These are phyloP conservation scores for Phaeosphaeriaceae sp. DNA, from an alignment of 2,329 filamentous ascomycete species.

Conservation along the genomic window DNA sequence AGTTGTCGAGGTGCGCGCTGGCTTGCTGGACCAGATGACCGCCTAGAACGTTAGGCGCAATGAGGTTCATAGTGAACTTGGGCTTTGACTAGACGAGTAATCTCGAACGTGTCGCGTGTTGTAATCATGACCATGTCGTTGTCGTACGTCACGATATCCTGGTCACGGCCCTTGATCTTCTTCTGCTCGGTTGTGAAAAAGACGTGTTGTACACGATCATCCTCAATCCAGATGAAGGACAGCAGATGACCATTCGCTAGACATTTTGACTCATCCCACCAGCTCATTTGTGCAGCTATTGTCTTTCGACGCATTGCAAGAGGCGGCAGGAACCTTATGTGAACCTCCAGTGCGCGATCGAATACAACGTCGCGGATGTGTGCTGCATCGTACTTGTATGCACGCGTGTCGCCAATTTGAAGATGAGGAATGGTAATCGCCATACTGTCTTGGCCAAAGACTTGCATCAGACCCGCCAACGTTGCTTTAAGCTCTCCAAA, in stretches of 20 bases:
- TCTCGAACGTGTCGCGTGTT: slow-evolving; percentile 35
- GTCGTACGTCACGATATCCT: background rate
- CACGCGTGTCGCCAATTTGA: slow-evolving; percentile 26
- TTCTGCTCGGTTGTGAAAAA: background rate
- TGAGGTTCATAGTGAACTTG: background rate
- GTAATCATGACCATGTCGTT: slow-evolving; percentile 19
- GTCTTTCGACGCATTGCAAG: slow-evolving; percentile 14
- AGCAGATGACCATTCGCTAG: slow-evolving; percentile 34
- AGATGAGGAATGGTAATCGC: slow-evolving; percentile 12
- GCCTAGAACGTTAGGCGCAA: slow-evolving; percentile 16
- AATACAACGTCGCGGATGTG: slow-evolving; percentile 25
- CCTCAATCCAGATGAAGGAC: slow-evolving; percentile 29
- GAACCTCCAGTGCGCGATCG: slow-evolving; percentile 23
- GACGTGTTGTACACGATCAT: slow-evolving; percentile 1
- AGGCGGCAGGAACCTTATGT: slow-evolving; percentile 33
- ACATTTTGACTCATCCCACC: slow-evolving; percentile 40
- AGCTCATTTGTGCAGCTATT: slow-evolving; percentile 18
- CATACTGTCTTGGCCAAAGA: slow-evolving; percentile 7
- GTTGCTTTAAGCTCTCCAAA: slow-evolving; percentile 40
- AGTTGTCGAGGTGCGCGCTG: slow-evolving; percentile 31
- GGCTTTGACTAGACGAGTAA: slow-evolving; percentile 13
- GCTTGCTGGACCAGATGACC: slow-evolving; percentile 11
- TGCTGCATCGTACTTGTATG: slow-evolving; percentile 26
- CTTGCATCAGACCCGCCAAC: slow-evolving; percentile 27
- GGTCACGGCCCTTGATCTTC: background rate